A percentile compares a stretch with the other conserved stretches of the same genome.
These are phyloP conservation scores for Blastobotrys mokoenaii DNA, from an alignment of 805 yeast species.

Conservation along the genomic window DNA sequence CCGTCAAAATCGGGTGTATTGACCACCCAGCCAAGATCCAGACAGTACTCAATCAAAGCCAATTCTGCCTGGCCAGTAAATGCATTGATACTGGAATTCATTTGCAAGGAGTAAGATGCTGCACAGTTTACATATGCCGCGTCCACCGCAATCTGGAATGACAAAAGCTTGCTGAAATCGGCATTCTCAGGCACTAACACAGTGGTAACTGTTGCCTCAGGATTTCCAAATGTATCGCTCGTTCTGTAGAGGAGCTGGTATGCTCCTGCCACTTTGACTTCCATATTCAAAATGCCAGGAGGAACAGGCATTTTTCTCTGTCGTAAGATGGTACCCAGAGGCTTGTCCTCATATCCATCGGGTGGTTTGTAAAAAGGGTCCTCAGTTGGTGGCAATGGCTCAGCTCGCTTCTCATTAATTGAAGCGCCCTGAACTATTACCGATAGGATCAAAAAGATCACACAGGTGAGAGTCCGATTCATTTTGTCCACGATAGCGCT, in stretches of 20 bases:
- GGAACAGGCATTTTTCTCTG: neutral
- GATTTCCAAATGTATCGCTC: conserved; percentile 20
- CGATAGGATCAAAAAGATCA: neutral
- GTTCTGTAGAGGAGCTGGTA: conserved; percentile 22
- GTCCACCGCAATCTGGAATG: conserved; percentile 22
- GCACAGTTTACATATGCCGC: conserved; percentile 18
- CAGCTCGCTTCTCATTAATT: neutral
- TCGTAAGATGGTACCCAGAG: conserved; percentile 2
- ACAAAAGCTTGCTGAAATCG: conserved; percentile 12
- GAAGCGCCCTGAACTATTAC: too few relatives aligned
- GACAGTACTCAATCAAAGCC: conserved; percentile 8
- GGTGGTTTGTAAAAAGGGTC: conserved; percentile 8
- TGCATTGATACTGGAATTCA: conserved; percentile 7
- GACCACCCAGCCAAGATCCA: conserved; percentile 16
- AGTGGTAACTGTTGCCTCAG: conserved; percentile 24
- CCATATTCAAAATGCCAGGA: conserved; percentile 1
- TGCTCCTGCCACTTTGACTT: conserved; percentile 8
- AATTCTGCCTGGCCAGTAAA: conserved; percentile 5
- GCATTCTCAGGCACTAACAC: conserved; percentile 14
- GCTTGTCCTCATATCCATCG: conserved; percentile 1
- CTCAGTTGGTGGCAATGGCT: conserved; percentile 5
- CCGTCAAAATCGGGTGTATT: conserved; percentile 26
- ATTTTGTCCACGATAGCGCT: too few relatives aligned
- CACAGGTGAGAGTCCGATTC: neutral
- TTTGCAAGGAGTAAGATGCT: conserved; percentile 18